Evolutionary conservation across 2,329 filamentous ascomycete species (phyloP), one percentile per base, ranked within the genome.

Genomic region (Paraphoma chrysanthemicola): DNA sequence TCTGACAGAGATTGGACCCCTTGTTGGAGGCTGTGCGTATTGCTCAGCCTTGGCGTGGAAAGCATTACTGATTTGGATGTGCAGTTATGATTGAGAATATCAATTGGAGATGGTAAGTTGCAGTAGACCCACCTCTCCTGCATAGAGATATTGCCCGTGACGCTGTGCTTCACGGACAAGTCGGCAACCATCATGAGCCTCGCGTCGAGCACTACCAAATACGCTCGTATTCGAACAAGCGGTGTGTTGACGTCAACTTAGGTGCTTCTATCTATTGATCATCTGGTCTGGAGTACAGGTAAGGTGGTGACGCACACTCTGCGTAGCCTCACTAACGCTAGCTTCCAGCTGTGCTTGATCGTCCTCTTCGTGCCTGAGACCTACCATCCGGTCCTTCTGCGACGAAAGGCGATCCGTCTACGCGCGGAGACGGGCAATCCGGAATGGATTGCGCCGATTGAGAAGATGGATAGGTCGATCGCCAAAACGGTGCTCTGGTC

Each of bases 281-380:
- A 96, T 97, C 48, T 96, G 92, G 92, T 83, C 88, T 1, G 86
- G 82, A n/a, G 76, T 72, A 36, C 71, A 73, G 66, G 72, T 75
- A 67, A 69, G 60, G 62, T 54, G 51, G 61, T 56, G 45, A 57
- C 47, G 59, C 56, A 60, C 61, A 59, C 46, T 49, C 44, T 60
- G 56, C 48, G 48, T 36, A 51, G 48, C 48, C 56, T 45, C 54
- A 59, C 55, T 69, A 54, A 69, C 47, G 46, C 60, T 53, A 55
- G 49, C 29, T 43, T 81, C 7, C 77, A 92, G 67, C 82, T 92
- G 48, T 71, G 83, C 10, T 79, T 86, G 56, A 88, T 97, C 50
- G 71, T 88, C 33, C 72, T 92, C 33, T 81, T 93, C 43, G 92
- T 97, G 2, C 93, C 93, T 5, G 93, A 97, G 79, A 97, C 93